Evolutionary conservation across 2,329 filamentous ascomycete species (phyloP).

Genomic region (Tolypocladium endophyticum): DNA sequence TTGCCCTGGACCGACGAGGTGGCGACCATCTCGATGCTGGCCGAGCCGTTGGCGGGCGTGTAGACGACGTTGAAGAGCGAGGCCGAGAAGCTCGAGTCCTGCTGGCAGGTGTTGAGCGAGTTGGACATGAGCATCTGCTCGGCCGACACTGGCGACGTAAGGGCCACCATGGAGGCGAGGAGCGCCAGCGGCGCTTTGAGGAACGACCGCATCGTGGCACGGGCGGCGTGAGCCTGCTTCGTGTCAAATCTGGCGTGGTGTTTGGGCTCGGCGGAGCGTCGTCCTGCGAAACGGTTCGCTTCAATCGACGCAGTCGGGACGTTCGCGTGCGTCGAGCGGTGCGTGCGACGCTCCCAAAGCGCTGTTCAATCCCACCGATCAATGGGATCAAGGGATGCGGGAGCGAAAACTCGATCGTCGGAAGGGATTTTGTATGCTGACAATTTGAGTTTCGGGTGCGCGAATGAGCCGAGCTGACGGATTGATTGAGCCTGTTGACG

Average conservation of each 20-base stretch:
- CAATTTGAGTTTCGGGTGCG: not conserved
- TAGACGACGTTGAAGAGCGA: slow-evolving; percentile 80
- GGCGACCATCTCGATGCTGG: slow-evolving; percentile 66
- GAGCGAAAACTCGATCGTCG: not conserved
- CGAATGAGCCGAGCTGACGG: not conserved
- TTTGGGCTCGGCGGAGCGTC: slow-evolving; percentile 1
- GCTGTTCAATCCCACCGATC: not conserved
- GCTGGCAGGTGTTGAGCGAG: slow-evolving; percentile 77
- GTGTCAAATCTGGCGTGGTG: slow-evolving; percentile 1
- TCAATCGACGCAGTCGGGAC: not conserved
- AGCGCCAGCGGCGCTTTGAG: slow-evolving; percentile 32
- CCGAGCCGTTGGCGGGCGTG: slow-evolving; percentile 62
- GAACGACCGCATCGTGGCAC: slow-evolving; percentile 35
- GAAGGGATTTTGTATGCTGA: not conserved
- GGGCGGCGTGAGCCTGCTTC: not conserved
- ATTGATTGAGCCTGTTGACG: not conserved
- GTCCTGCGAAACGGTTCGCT: slow-evolving; percentile 1
- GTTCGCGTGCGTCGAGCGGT: not conserved
- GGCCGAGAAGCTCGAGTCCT: slow-evolving; percentile 76
- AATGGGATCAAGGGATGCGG: not conserved
- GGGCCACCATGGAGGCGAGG: slow-evolving; percentile 31
- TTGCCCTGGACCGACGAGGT: slow-evolving; percentile 75
- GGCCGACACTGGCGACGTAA: slow-evolving; percentile 41
- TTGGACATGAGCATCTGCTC: slow-evolving; percentile 65
- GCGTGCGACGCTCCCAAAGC: not conserved